phyloP scores from a whole-genome alignment of 345 rosid genomes.

The Salix arbutifolia region DNA sequence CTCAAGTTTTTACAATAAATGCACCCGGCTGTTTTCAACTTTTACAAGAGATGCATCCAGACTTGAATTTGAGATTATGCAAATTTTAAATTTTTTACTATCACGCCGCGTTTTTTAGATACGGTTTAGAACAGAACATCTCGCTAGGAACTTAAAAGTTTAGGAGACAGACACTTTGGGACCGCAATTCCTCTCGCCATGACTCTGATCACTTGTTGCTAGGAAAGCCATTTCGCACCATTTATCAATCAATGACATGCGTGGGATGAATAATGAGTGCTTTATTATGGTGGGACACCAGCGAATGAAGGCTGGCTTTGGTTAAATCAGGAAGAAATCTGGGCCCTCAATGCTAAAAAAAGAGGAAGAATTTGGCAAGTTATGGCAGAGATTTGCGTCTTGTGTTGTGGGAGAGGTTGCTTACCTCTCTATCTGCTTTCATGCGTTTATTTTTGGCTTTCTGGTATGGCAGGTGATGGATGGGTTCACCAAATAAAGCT shows the following conservation, averaged over 20 bases:
- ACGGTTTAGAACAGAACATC: neutral
- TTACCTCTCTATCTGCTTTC: neutral
- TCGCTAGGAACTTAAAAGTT: neutral
- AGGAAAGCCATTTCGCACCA: neutral
- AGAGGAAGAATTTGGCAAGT: neutral
- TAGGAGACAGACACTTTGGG: neutral
- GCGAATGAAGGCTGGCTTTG: neutral
- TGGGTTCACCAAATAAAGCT: slow-evolving; percentile 6
- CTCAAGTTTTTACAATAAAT: too few species aligned
- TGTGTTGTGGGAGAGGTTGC: neutral
- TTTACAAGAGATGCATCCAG: too few species aligned
- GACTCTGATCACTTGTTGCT: neutral
- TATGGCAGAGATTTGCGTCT: neutral
- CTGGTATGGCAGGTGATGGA: neutral
- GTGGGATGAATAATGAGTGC: neutral
- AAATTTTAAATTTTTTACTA: too few species aligned
- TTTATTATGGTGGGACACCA: neutral
- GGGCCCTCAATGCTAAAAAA: neutral
- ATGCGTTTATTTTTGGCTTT: neutral
- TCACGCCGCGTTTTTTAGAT: too few species aligned
- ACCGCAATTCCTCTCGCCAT: neutral
- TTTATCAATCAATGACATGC: neutral
- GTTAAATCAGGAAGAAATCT: too few species aligned
- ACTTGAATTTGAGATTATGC: too few species aligned
- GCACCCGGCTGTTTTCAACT: too few species aligned